These are phyloP conservation scores for Nicotiana obtusifolia DNA, from an alignment of 257 asterid species.

Conservation along the genomic window DNA sequence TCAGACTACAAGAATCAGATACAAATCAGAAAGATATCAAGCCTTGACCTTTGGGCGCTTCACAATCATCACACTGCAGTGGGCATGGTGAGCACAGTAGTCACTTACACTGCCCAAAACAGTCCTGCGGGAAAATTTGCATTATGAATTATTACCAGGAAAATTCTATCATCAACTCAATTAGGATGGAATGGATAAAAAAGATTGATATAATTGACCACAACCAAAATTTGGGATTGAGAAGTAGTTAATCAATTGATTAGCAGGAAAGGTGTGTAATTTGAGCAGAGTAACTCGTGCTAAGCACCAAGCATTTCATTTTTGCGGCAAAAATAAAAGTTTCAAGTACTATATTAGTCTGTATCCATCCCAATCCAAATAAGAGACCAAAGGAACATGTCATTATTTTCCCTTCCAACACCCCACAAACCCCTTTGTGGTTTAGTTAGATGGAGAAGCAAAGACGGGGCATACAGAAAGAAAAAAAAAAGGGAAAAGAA, in stretches of 20 bases:
- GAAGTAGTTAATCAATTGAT: neutral
- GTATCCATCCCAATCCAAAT: neutral
- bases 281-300: neutral
- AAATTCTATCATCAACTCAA: neutral
- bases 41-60: constrained; percentile 39
- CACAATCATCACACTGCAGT: constrained; percentile 46
- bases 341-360: neutral
- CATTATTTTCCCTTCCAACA: neutral
- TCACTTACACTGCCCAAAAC: constrained; percentile 48
- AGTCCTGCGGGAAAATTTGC: constrained; percentile 29
- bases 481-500: neutral
- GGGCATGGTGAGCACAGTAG: constrained; percentile 49
- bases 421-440: no score
- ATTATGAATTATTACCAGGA: neutral
- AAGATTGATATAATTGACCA: neutral
- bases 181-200: neutral
- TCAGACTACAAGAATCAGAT: neutral
- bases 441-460: neutral
- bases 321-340: neutral
- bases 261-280: neutral
- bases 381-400: neutral
- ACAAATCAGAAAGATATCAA: constrained; percentile 2
- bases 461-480: neutral
- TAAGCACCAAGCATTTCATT: neutral
- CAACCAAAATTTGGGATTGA: neutral